phyloP scores from a whole-genome alignment of 106 monocot genomes.

The Phalaenopsis equestris region DNA sequence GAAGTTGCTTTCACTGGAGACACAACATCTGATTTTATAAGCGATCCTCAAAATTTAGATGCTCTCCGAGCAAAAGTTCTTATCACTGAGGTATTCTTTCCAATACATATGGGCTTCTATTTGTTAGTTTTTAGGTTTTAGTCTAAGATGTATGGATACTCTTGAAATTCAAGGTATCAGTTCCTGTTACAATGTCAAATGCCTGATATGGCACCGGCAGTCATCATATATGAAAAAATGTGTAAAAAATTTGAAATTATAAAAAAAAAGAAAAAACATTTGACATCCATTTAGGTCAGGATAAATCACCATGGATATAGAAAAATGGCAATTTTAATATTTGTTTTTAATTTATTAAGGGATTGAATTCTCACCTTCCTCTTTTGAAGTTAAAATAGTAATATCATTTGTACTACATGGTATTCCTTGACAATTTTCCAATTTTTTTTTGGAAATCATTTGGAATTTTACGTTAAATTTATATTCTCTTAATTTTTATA shows the following conservation, averaged over 20 bases:
- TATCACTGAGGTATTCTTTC: slow-evolving; percentile 67
- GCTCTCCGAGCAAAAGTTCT: slow-evolving; percentile 96
- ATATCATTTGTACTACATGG: neutral
- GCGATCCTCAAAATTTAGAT: slow-evolving; percentile 91
- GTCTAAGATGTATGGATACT: neutral
- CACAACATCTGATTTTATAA: slow-evolving; percentile 89
- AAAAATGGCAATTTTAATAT: too few species aligned
- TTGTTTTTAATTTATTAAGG: too few species aligned
- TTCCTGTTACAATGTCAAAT: neutral
- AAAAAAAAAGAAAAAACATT: neutral
- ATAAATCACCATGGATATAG: too few species aligned
- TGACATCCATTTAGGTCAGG: too few species aligned
- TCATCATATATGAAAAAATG: neutral
- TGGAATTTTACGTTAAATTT: neutral
- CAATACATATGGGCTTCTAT: neutral
- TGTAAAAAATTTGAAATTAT: neutral
- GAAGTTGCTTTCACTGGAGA: slow-evolving; percentile 98
- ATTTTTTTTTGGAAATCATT: neutral
- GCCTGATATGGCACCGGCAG: neutral
- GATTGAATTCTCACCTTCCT: neutral
- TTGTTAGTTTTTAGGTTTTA: neutral
- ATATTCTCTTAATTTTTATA: neutral
- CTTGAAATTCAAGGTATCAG: neutral
- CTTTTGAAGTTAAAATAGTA: neutral
- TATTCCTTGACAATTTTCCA: neutral